Evolutionary conservation across 331 rosid genomes (phyloP), one percentile per base, ranked within the genome.

Genomic region (Arachis monticola): DNA sequence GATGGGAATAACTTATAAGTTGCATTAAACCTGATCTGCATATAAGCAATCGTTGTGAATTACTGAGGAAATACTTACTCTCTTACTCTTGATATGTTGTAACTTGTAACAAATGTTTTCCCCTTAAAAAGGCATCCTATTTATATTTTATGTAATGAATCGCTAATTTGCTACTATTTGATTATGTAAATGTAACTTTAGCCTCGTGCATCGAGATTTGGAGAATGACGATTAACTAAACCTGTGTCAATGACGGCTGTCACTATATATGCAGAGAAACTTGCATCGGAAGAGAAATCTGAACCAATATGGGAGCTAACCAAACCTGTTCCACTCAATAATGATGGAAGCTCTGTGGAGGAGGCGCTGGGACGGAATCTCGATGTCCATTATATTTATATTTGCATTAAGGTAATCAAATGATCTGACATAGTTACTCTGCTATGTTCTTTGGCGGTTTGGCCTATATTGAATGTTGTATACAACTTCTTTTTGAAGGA

Each of bases 291-390:
- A 44, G 91, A 84, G 31, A 84, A 60, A 9, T 60, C 88, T 59
- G 85, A 84, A 65, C 86, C 90, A 64, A 30, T 73, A 32, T 88
- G 96, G 98, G 94, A 88, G 75, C 84, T 92, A 81, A 88, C 91
- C 27, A 86, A 82, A 64, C 91, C 91, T 62, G 77, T 92, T 82
- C 90, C 96, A 7, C 81, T 84, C 45, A 84, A 90, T 80, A 78
- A 83, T 17, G 93, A 87, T 70, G 91, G 83, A 66, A 85, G 84
- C 82, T 80, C 87, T 1, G 85, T 81, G 80, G 95, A 87, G 78
- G 85, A 80, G 61, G 79, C 72, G 65, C 86, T 92, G 3, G 98
- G 96, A 74, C 72, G 60, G 70, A 88, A 87, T 69, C 87, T 90
- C 10, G 95, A 92, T 59, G 91, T 92, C 61, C 96, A 90, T 78